These are phyloP conservation scores for Kodamaea kaohsiungensis DNA, from an alignment of 805 yeast species.

Conservation along the genomic window DNA sequence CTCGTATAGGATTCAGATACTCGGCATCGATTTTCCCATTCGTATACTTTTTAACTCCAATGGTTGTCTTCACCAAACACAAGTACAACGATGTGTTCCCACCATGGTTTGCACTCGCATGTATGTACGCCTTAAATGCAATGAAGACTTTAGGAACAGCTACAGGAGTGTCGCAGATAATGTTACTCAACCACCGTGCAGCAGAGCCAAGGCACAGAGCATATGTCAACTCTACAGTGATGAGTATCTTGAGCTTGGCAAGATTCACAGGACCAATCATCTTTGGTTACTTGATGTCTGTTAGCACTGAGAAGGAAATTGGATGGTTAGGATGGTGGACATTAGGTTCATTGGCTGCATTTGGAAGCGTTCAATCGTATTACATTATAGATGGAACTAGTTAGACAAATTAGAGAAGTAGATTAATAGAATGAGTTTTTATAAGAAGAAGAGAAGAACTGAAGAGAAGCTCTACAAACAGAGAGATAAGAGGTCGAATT, in stretches of 20 bases:
- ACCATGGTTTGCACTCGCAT: constrained; percentile 28
- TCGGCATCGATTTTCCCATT: constrained; percentile 35
- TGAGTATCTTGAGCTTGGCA: constrained; percentile 36
- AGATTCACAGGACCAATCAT: constrained; percentile 34
- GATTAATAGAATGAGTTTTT: too few relatives aligned
- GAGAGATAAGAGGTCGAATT: not conserved
- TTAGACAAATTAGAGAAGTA: constrained; percentile 7
- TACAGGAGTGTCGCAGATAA: constrained; percentile 39
- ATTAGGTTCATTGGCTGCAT: constrained; percentile 27
- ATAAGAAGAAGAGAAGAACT: too few relatives aligned
- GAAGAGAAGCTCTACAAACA: too few relatives aligned
- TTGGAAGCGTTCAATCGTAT: constrained; percentile 31
- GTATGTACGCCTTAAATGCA: constrained; percentile 33
- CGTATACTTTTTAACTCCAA: constrained; percentile 32
- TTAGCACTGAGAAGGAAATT: constrained; percentile 25
- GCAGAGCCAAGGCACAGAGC: constrained; percentile 36
- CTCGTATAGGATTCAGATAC: constrained; percentile 30
- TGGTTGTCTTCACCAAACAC: constrained; percentile 32
- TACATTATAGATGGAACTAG: constrained; percentile 30
- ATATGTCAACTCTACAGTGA: constrained; percentile 33
- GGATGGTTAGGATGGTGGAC: constrained; percentile 40
- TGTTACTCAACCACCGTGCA: constrained; percentile 36
- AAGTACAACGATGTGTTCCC: constrained; percentile 28
- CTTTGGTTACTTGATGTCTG: constrained; percentile 36
- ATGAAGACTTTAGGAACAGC: constrained; percentile 33